phyloP scores from a whole-genome alignment of 345 rosid species.

The Lenwebbia sp. region DNA sequence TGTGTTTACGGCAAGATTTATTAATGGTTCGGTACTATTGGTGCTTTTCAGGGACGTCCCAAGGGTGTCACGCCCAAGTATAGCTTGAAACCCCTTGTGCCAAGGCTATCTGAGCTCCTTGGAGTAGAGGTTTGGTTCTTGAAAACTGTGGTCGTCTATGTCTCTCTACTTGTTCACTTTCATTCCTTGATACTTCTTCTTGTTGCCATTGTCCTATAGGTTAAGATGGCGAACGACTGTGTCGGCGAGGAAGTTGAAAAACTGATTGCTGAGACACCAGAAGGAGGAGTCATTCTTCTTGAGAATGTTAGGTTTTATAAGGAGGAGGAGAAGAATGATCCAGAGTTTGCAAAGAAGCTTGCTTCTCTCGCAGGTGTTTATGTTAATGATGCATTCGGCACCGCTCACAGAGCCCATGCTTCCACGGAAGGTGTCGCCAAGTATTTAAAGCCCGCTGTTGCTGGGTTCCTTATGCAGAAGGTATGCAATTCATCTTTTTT shows the following conservation, averaged over 20 bases:
- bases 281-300: slow-evolving; percentile 76
- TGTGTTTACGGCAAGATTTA: neutral
- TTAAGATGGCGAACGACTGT: slow-evolving; percentile 76
- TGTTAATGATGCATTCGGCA: slow-evolving; percentile 91
- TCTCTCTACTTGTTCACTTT: neutral
- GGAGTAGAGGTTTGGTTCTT: slow-evolving; percentile 46
- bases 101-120: slow-evolving; percentile 80
- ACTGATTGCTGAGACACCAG: slow-evolving; percentile 51
- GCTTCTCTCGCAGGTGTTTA: slow-evolving; percentile 80
- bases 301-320: slow-evolving; percentile 89
- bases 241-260: slow-evolving; percentile 73
- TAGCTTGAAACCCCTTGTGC: slow-evolving; percentile 92
- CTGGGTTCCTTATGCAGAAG: slow-evolving; percentile 96
- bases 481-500: slow-evolving; percentile 12
- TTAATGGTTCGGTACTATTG: neutral
- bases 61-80: slow-evolving; percentile 93
- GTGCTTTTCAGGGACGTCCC: slow-evolving; percentile 74
- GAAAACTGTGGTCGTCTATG: neutral
- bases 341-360: slow-evolving; percentile 89
- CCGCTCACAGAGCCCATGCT: slow-evolving; percentile 93
- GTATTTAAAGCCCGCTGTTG: slow-evolving; percentile 82
- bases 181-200: neutral
- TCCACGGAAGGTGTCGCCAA: slow-evolving; percentile 90
- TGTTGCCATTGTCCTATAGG: slow-evolving; percentile 22
- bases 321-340: slow-evolving; percentile 96